A percentile compares a stretch with the other conserved stretches of the same genome.
phyloP scores from a whole-genome alignment of 2,329 filamentous ascomycete species.

The Hypoxylon sp. region DNA sequence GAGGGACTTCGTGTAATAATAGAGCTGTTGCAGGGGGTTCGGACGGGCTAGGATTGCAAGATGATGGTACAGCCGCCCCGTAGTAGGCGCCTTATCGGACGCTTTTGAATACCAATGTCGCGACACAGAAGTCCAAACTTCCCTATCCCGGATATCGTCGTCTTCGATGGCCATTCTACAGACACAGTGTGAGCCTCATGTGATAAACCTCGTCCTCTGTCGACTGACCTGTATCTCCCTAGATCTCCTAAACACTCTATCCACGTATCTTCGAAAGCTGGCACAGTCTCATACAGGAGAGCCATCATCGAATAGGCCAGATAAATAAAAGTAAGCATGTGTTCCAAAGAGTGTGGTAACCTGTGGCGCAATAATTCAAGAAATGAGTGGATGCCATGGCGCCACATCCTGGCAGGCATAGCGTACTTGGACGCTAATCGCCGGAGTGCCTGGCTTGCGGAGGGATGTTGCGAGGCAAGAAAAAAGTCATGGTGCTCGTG shows the following conservation, averaged over 20 bases:
- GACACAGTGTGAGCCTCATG: slow-evolving; percentile 25
- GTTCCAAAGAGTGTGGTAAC: slow-evolving; percentile 82
- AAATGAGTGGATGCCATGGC: slow-evolving; percentile 89
- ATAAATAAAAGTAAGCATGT: slow-evolving; percentile 94
- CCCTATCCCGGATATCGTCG: slow-evolving; percentile 79
- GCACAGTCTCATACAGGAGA: slow-evolving; percentile 86
- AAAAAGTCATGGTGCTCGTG: slow-evolving; percentile 92
- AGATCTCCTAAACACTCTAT: slow-evolving; percentile 93
- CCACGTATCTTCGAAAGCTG: slow-evolving; percentile 89
- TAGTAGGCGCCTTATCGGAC: slow-evolving; percentile 80
- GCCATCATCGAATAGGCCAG: slow-evolving; percentile 92
- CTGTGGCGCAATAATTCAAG: slow-evolving; percentile 82
- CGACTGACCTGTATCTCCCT: slow-evolving; percentile 73
- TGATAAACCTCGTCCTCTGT: not conserved
- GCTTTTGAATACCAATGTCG: slow-evolving; percentile 88
- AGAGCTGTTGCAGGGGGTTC: slow-evolving; percentile 78
- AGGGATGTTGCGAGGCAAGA: slow-evolving; percentile 87
- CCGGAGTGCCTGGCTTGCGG: slow-evolving; percentile 76
- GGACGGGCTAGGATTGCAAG: slow-evolving; percentile 83
- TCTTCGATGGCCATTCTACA: slow-evolving; percentile 90
- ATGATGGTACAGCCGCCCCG: slow-evolving; percentile 89
- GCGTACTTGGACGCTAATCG: slow-evolving; percentile 83
- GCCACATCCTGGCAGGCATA: slow-evolving; percentile 96
- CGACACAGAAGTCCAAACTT: slow-evolving; percentile 86
- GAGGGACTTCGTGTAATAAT: slow-evolving; percentile 79